A percentile compares a stretch with the other conserved stretches of the same genome.
Evolutionary conservation across 345 rosid species (phyloP).

Genomic region (Toxicodendron radicans): DNA sequence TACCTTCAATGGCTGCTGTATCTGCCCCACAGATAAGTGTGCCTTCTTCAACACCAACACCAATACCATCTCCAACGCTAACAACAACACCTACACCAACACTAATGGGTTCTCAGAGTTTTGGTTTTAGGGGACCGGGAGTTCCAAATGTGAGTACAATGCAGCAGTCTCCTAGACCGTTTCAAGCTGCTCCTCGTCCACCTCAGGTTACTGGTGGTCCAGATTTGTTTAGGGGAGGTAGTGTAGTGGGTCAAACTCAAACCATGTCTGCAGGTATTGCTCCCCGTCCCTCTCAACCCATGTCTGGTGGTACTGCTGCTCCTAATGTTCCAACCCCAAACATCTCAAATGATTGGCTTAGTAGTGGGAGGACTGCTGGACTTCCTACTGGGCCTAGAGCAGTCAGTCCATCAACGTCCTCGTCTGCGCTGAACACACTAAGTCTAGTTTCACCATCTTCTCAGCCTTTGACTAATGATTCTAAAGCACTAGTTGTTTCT

Average conservation of each 20-base stretch:
- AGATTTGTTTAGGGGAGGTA: conserved; percentile 51
- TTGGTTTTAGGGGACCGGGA: conserved; percentile 66
- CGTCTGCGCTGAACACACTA: conserved; percentile 41
- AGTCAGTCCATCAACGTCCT: conserved; percentile 35
- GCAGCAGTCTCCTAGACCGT: conserved; percentile 52
- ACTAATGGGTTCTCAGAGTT: conserved; percentile 41
- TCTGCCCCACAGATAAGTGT: conserved; percentile 41
- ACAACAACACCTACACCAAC: conserved; percentile 43
- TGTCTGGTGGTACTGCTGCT: conserved; percentile 36
- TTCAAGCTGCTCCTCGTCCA: conserved; percentile 57
- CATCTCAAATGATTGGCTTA: conserved; percentile 52
- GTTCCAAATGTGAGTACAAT: conserved; percentile 45
- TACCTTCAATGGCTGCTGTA: conserved; percentile 35
- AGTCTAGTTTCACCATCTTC: conserved; percentile 38
- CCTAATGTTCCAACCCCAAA: conserved; percentile 43
- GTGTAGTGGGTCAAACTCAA: conserved; percentile 46
- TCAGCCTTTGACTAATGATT: conserved; percentile 37
- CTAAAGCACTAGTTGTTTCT: conserved; percentile 53
- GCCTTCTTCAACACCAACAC: conserved; percentile 21
- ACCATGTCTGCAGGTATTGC: conserved; percentile 35
- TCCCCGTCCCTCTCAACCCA: conserved; percentile 45
- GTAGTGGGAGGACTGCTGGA: conserved; percentile 52
- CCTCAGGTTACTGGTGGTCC: conserved; percentile 40
- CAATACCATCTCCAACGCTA: conserved; percentile 15
- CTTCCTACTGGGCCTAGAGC: conserved; percentile 47